Base-by-base conservation (phyloP, 345 rosid species). In the Eucalyptus rudis region DNA sequence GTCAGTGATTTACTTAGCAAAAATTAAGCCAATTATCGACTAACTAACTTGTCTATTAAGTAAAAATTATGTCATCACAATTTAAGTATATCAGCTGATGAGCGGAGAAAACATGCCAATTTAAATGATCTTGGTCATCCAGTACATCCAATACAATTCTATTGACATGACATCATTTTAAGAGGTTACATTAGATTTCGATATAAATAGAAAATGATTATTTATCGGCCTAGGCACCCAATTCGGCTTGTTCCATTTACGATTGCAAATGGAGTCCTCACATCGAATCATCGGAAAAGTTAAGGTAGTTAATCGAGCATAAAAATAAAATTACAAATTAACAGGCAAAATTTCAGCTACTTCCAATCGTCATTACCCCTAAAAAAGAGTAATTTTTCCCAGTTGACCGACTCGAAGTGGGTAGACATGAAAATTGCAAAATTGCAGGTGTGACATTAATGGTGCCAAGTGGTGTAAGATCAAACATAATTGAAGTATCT, bases 121-220 rank as follows among this genome's bases (percentile, higher is more conserved):
- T 33, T 19, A 11, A 6, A 71, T 3, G 13, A 36, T 71, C 13
- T 36, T 19, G 8, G 27, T 12, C 14, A 19, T 71, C 7, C 14
- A 10, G 5, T 36, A 5, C 4, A 3, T 71, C 45, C 2, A 2
- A 20, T 36, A 19, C 0, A 0, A 20, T 24, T 36, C 27, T 8
- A 3, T 19, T 36, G 8, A 71, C 27, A 71, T 5, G 44, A 71
- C 44, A 68, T 33, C 24, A 33, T 31, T n/a, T 7, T 33, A 66
- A 15, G 40, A 31, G 11, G 0, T 17, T 8, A 15, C 11, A 15
- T 15, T 3, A 2, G 24, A 2, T 15, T 7, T 2, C 3, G 31
- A 59, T 27, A n/a, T 12, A 59, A 31, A 27, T 1, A 13, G 25
- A 20, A 4, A 7, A 4, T 25, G 3, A 58, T 64, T 64, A n/a